Conservation (phyloP, 306 rosid genomes). For the Aeschynomene evenia region DNA sequence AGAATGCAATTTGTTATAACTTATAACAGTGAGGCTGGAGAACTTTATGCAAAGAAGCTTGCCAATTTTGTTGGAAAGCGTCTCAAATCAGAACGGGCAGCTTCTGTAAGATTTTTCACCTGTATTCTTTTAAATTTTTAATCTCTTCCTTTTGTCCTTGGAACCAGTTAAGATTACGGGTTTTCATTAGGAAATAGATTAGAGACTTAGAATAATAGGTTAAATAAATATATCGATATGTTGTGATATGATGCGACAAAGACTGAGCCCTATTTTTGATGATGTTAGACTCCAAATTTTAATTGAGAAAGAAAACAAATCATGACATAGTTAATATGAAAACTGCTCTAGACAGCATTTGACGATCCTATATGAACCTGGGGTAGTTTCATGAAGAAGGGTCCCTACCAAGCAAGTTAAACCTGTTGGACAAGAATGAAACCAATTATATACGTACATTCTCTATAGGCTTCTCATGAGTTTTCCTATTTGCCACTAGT, state of each 20-base stretch:
- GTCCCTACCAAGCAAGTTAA: too few species aligned
- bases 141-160: conserved; percentile 26
- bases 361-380: neutral
- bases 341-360: neutral
- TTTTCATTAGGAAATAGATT: neutral
- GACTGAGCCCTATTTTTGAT: neutral
- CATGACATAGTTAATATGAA: neutral
- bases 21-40: conserved; percentile 76
- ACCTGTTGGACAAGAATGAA: neutral
- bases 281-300: neutral
- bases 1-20: conserved; percentile 25
- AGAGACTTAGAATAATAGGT: neutral
- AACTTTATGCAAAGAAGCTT: conserved; percentile 82
- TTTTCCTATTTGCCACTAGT: neutral
- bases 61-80: conserved; percentile 87
- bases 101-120: conserved; percentile 73
- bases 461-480: neutral
- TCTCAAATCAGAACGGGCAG: conserved; percentile 93
- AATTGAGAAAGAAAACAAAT: neutral
- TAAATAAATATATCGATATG: neutral
- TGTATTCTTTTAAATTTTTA: conserved; percentile 16
- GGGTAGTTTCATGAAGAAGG: neutral
- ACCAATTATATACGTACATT: neutral
- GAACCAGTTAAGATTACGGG: neutral
- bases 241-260: neutral